Percentiles rank a stretch among this genome's conserved stretches.
These are phyloP conservation scores for Phytophthora ramorum DNA, from an alignment of 352 stramenopile genomes.

Conservation along the genomic window DNA sequence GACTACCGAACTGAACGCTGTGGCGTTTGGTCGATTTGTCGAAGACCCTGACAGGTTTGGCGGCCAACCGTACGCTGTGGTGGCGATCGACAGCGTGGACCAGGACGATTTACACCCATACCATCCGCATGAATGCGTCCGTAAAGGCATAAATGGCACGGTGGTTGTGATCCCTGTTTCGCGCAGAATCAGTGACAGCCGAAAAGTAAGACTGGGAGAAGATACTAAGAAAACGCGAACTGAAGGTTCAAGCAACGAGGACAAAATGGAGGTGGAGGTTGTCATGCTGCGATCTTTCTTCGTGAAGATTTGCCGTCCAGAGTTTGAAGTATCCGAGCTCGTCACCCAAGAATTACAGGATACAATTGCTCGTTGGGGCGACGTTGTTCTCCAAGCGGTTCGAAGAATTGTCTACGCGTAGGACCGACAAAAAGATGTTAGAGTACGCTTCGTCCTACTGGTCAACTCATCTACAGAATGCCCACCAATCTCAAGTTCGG, in stretches of 20 bases:
- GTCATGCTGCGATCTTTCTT: conserved; percentile 20
- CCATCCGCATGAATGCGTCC: conserved; percentile 24
- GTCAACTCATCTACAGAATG: too few relatives aligned
- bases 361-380: conserved; percentile 13
- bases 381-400: conserved; percentile 18
- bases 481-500: too few relatives aligned
- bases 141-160: conserved; percentile 28
- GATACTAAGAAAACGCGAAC: too few relatives aligned
- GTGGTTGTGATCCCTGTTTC: conserved; percentile 15
- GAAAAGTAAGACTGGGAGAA: too few relatives aligned
- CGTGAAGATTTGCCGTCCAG: conserved; percentile 14
- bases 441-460: too few relatives aligned
- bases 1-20: conserved; percentile 20
- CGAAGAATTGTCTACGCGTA: conserved; percentile 22
- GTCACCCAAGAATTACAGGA: conserved; percentile 11
- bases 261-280: conserved; percentile 20
- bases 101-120: conserved; percentile 48
- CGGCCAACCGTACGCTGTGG: conserved; percentile 16
- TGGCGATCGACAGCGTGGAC: conserved; percentile 31
- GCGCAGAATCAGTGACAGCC: neutral
- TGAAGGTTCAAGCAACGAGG: too few relatives aligned
- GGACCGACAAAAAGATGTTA: neutral
- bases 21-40: conserved; percentile 21
- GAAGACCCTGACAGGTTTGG: neutral
- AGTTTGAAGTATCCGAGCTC: conserved; percentile 17